phyloP scores from a whole-genome alignment of 352 stramenopile genomes.

The Pelagophyceae sp. region DNA sequence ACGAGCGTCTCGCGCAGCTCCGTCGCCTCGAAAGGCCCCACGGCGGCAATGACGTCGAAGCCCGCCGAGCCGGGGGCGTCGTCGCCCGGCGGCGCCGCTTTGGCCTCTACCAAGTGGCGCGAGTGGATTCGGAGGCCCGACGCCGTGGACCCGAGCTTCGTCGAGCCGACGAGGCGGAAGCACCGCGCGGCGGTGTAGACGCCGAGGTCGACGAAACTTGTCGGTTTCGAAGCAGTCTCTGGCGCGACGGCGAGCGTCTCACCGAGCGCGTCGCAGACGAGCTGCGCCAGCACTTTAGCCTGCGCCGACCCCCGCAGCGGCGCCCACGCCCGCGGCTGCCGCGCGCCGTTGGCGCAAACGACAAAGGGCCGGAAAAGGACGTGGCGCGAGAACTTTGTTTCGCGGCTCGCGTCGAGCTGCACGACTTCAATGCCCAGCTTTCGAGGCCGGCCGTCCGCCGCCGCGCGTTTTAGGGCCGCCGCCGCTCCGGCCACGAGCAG shows the following conservation, averaged over 20 bases:
- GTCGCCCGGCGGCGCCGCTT: too few species aligned
- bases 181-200: slow-evolving; percentile 2
- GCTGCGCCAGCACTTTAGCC: not conserved
- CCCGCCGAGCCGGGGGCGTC: too few species aligned
- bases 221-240: not conserved
- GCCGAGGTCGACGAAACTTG: not conserved
- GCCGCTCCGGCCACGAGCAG: not conserved
- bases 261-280: not conserved
- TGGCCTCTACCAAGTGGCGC: too few species aligned
- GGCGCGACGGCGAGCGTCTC: not conserved
- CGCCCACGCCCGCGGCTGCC: not conserved
- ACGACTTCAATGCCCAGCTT: not conserved
- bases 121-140: too few species aligned
- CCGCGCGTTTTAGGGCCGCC: too few species aligned
- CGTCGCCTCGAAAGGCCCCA: too few species aligned
- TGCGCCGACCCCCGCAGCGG: not conserved
- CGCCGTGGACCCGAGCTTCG: too few species aligned
- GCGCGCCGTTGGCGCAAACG: not conserved
- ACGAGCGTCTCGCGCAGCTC: too few species aligned
- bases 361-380: not conserved
- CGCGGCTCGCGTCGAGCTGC: not conserved
- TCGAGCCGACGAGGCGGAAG: slow-evolving; percentile 6
- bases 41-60: too few species aligned
- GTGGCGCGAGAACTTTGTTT: not conserved
- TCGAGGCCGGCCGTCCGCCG: not conserved